phyloP scores from a whole-genome alignment of 75 land plant genomes.

The Cunninghamia lanceolata region DNA sequence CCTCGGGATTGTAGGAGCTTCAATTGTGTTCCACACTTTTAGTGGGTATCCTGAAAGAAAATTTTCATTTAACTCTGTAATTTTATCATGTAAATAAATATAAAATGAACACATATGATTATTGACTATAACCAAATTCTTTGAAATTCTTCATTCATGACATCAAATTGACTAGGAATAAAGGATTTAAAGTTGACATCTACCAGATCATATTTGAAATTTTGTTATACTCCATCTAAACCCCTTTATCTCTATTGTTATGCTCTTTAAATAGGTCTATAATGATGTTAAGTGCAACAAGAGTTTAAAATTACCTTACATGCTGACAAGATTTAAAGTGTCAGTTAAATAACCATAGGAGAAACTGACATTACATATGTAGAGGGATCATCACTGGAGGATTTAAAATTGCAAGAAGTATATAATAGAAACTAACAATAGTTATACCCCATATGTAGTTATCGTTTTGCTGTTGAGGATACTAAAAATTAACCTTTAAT shows the following conservation, averaged over 20 bases:
- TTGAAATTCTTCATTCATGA: background rate
- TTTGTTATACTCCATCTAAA: background rate
- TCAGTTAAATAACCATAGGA: background rate
- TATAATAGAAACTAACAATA: background rate
- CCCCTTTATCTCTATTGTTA: background rate
- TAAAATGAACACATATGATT: background rate
- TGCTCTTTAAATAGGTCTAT: background rate
- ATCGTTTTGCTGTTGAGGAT: too few species aligned
- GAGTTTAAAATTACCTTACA: background rate
- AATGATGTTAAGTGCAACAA: background rate
- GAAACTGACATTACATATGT: background rate
- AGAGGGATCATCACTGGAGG: background rate
- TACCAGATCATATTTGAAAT: background rate
- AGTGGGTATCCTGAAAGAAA: conserved; percentile 11
- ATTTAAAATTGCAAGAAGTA: background rate
- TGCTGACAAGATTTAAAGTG: background rate
- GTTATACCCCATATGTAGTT: too few species aligned
- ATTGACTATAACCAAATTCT: background rate
- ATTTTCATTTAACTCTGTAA: conserved; percentile 7
- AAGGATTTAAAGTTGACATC: background rate
- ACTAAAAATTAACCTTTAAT: too few species aligned
- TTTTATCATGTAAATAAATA: background rate
- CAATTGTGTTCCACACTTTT: conserved; percentile 3
- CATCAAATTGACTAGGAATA: background rate
- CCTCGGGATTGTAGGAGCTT: conserved; percentile 13